These are phyloP conservation scores for Rossbeevera mucosa DNA, from an alignment of 768 basidiomycete genomes.

Conservation along the genomic window DNA sequence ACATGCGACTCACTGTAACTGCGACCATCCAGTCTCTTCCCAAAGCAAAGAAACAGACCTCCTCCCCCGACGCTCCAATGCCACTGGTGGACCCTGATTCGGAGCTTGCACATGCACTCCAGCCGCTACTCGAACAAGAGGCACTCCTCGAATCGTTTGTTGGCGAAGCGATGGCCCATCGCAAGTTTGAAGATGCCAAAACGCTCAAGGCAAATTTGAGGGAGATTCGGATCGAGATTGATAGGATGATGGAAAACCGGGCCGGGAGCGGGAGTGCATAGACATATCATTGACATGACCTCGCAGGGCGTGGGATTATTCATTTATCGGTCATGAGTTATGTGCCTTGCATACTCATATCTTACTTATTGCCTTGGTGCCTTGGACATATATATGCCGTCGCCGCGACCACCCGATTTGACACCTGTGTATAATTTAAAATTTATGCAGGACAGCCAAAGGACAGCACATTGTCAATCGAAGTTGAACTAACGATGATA, in stretches of 20 bases:
- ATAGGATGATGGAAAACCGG: constrained; percentile 48
- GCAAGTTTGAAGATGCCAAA: constrained; percentile 95
- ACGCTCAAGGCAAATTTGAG: constrained; percentile 72
- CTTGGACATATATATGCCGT: too few species aligned
- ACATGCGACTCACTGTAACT: not conserved
- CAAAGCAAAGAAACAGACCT: constrained; percentile 37
- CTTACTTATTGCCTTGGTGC: not conserved
- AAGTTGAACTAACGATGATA: too few species aligned
- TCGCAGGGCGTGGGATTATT: not conserved
- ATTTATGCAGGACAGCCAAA: not conserved
- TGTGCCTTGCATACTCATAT: not conserved
- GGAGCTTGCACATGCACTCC: constrained; percentile 64
- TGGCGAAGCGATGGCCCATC: constrained; percentile 80
- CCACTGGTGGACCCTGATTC: constrained; percentile 60
- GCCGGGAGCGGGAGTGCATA: constrained; percentile 7
- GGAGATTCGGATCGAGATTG: constrained; percentile 85
- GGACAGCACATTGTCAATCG: too few species aligned
- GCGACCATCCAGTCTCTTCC: constrained; percentile 39
- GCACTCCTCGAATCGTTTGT: constrained; percentile 86
- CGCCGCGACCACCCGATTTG: too few species aligned
- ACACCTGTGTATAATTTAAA: not conserved
- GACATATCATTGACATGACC: not conserved
- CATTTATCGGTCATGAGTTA: not conserved
- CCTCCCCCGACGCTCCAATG: constrained; percentile 11
- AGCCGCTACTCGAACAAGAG: constrained; percentile 93